Evolutionary conservation across 2,329 filamentous ascomycete genomes (phyloP), one percentile per base, ranked within the genome.

Genomic region (Xylaria sp.): DNA sequence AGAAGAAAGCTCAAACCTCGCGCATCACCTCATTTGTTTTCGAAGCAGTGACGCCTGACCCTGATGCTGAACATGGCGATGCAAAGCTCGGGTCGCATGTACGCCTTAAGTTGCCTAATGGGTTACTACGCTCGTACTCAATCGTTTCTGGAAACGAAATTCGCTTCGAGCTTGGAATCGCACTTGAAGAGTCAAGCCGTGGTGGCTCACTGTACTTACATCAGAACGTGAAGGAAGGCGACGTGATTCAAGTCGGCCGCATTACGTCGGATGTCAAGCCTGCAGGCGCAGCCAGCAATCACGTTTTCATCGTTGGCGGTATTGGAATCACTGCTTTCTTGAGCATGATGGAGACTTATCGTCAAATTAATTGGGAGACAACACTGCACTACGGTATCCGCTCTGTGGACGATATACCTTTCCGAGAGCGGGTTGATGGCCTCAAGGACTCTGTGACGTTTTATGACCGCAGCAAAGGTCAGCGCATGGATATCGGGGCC

Each of bases 271-370:
- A 83, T 49, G 82, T 89, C 28, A 82, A 83, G 1, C 77, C 83
- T 1, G 80, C 80, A 0, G 74, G 67, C 2, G 79, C 82, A 0
- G 86, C 86, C 7, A 87, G 86, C 70, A 82, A 86, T 59, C 89
- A 91, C 70, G 81, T 91, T 46, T 87, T 91, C 73, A 85, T 92
- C 36, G 88, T 84, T 0, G 89, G 87, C 10, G 90, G 89, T 0
- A 88, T 92, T 36, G 90, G 89, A 0, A 86, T 92, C 69, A 92
- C 90, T 1, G 89, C 89, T 0, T 91, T 91, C 70, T 74, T 92
- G 9, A 73, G 80, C 0, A 79, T 88, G 28, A 74, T 87, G 3
- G 78, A 84, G 58, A 61, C 36, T 0, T 83, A 83, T 67, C 75
- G 78, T 17, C 38, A 72, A 4, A 84, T 86, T 67, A 82, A 88